phyloP scores from a whole-genome alignment of 129 eudicot species.

The Flaveria sonorensis region DNA sequence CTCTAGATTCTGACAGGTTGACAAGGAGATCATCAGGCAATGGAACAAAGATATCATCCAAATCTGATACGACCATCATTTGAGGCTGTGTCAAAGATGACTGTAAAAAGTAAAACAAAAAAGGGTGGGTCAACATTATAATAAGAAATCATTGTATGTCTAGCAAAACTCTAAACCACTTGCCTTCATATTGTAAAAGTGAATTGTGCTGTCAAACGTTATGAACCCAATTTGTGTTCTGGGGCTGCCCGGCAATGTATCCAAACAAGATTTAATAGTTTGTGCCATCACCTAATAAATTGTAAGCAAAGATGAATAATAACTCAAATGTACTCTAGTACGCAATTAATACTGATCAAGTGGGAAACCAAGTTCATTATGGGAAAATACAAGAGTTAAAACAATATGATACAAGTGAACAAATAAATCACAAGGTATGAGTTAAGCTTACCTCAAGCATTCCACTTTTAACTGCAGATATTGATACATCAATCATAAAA shows the following conservation, averaged over 20 bases:
- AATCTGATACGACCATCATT: constrained; percentile 98
- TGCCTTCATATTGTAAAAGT: constrained; percentile 94
- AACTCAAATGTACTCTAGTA: constrained; percentile 11
- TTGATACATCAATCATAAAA: constrained; percentile 87
- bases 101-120: constrained; percentile 55
- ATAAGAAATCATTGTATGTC: not conserved
- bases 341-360: constrained; percentile 19
- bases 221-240: constrained; percentile 97
- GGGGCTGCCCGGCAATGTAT: constrained; percentile 79
- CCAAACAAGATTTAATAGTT: constrained; percentile 89
- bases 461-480: constrained; percentile 90
- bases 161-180: constrained; percentile 27
- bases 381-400: not conserved
- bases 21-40: constrained; percentile 99
- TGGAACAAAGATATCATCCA: constrained; percentile 92
- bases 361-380: constrained; percentile 4
- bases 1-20: constrained; percentile 93
- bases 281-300: constrained; percentile 80
- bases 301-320: constrained; percentile 19
- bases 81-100: constrained; percentile 95
- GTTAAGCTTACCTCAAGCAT: constrained; percentile 78
- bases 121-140: constrained; percentile 22
- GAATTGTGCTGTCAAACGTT: constrained; percentile 91
- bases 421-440: not conserved
- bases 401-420: constrained; percentile 7